phyloP scores from a whole-genome alignment of 371 early-diverging fungal species.

The Coemansia sp. region DNA sequence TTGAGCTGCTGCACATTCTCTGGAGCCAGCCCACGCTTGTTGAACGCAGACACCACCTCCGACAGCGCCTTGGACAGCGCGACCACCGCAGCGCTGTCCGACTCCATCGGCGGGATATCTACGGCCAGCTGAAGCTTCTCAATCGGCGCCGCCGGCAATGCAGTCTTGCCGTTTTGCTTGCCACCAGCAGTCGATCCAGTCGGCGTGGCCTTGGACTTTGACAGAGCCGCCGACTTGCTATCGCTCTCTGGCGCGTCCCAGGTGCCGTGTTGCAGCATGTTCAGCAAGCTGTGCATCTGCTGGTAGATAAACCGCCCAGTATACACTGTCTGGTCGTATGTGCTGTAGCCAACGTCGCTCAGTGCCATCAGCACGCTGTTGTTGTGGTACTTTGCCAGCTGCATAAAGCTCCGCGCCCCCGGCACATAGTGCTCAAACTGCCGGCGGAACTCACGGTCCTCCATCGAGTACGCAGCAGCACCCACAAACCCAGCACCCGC shows the following conservation, averaged over 20 bases:
- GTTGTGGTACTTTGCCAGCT: constrained; percentile 44
- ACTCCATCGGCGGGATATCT: constrained; percentile 46
- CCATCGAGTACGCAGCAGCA: constrained; percentile 40
- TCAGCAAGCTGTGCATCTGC: constrained; percentile 39
- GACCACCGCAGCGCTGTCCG: constrained; percentile 41
- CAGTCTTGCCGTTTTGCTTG: neutral
- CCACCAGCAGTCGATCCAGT: neutral
- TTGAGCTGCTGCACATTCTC: constrained; percentile 44
- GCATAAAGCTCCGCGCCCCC: constrained; percentile 42
- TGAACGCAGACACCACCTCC: constrained; percentile 34
- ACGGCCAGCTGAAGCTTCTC: constrained; percentile 38
- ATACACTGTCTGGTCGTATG: constrained; percentile 42
- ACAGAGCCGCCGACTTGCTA: neutral
- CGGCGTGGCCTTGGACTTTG: constrained; percentile 6
- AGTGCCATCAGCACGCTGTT: constrained; percentile 44
- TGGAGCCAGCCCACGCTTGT: constrained; percentile 32
- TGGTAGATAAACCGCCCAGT: constrained; percentile 50
- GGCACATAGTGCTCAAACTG: constrained; percentile 50
- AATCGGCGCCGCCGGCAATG: constrained; percentile 27
- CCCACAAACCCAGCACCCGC: constrained; percentile 41
- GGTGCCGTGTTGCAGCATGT: constrained; percentile 50
- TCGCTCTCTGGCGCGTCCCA: constrained; percentile 39
- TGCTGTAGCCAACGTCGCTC: constrained; percentile 43
- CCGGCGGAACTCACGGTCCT: constrained; percentile 40
- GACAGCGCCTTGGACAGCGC: constrained; percentile 39